Conservation (phyloP, 768 basidiomycete genomes). For the Lyophyllum shimeji region DNA sequence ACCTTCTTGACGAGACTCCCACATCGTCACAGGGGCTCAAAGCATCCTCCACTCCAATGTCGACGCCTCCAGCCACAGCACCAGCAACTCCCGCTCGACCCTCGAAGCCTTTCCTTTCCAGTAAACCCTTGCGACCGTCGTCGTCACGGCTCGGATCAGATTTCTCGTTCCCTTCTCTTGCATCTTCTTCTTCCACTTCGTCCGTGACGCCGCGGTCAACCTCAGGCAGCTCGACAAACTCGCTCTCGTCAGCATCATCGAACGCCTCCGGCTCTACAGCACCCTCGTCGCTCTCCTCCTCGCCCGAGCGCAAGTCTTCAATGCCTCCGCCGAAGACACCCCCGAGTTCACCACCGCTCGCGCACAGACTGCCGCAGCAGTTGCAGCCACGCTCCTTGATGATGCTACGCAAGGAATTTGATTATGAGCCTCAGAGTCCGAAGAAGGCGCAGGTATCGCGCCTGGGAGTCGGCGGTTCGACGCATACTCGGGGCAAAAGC, state of each 20-base stretch:
- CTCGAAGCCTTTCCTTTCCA: conserved; percentile 38
- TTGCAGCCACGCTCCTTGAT: conserved; percentile 51
- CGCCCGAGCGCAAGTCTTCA: conserved; percentile 40
- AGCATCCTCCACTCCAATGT: conserved; percentile 2
- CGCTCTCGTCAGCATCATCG: conserved; percentile 43
- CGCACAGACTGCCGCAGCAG: conserved; percentile 23
- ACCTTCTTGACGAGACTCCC: conserved; percentile 80
- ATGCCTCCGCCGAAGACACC: conserved; percentile 24
- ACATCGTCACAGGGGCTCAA: conserved; percentile 18
- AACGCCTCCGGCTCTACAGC: conserved; percentile 40
- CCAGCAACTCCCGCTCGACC: conserved; percentile 41
- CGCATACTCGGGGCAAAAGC: conserved; percentile 12
- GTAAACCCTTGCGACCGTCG: conserved; percentile 34
- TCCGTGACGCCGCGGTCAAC: conserved; percentile 37
- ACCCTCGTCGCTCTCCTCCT: conserved; percentile 37
- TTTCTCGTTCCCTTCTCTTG: conserved; percentile 22
- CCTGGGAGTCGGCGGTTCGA: conserved; percentile 16
- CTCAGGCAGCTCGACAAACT: conserved; percentile 40
- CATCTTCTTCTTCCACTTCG: conserved; percentile 20
- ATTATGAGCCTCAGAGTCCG: conserved; percentile 73
- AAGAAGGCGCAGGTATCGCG: conserved; percentile 39
- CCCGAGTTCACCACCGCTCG: conserved; percentile 25
- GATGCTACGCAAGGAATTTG: conserved; percentile 71
- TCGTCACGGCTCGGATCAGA: conserved; percentile 41
- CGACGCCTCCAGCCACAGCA: conserved; percentile 31